Evolutionary conservation across 2,329 filamentous ascomycete genomes (phyloP).

Genomic region (Macrophomina tecta): DNA sequence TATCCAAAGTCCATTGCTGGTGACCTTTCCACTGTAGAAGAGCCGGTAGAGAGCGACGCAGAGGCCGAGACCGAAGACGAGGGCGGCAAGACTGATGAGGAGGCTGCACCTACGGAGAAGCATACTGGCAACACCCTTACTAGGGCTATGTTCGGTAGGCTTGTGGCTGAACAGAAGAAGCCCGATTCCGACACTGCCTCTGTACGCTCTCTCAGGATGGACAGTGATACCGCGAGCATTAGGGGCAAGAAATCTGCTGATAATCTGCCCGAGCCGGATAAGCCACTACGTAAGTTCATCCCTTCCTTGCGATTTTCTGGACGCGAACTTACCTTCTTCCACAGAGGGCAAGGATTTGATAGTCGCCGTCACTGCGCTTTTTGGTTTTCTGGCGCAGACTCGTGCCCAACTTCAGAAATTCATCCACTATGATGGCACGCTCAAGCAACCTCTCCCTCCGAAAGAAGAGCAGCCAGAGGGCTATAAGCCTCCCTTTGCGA

Average conservation of each 20-base stretch:
- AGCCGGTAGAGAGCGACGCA: slow-evolving; percentile 53
- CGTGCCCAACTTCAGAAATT: slow-evolving; percentile 69
- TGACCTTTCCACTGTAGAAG: slow-evolving; percentile 70
- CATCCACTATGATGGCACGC: slow-evolving; percentile 62
- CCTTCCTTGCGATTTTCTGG: neutral
- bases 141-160: slow-evolving; percentile 54
- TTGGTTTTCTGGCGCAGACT: slow-evolving; percentile 86
- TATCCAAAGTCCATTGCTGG: slow-evolving; percentile 87
- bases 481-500: slow-evolving; percentile 50
- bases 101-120: slow-evolving; percentile 30
- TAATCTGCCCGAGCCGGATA: slow-evolving; percentile 52
- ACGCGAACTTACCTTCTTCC: neutral
- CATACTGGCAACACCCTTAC: slow-evolving; percentile 32
- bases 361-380: slow-evolving; percentile 80
- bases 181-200: slow-evolving; percentile 60
- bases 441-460: slow-evolving; percentile 63
- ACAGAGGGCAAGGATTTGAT: slow-evolving; percentile 80
- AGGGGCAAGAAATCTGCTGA: slow-evolving; percentile 53
- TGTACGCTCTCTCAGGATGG: slow-evolving; percentile 63
- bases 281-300: slow-evolving; percentile 40
- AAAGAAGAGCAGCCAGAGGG: slow-evolving; percentile 46
- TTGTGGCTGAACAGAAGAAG: slow-evolving; percentile 54
- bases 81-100: slow-evolving; percentile 29
- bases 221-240: slow-evolving; percentile 63
- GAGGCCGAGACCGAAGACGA: slow-evolving; percentile 35